Percentiles rank a stretch among this genome's conserved stretches.
phyloP scores from a whole-genome alignment of 768 basidiomycete species.

The Collybia sordida region DNA sequence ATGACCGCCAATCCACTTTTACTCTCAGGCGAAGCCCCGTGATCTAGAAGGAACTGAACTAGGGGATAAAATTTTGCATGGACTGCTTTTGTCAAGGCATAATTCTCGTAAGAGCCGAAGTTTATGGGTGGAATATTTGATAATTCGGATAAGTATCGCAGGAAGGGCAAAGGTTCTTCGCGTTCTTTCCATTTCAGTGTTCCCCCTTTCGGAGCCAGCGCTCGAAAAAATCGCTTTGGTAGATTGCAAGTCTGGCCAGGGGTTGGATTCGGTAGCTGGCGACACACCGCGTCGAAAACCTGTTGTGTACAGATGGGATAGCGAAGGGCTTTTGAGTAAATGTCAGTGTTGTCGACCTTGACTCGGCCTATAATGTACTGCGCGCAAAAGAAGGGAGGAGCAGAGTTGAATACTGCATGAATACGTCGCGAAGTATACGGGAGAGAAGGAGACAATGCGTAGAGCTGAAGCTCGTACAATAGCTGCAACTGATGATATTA shows the following conservation, averaged over 20 bases:
- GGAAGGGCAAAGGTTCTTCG: slow-evolving; percentile 63
- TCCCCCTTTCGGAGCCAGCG: slow-evolving; percentile 32
- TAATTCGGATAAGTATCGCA: slow-evolving; percentile 52
- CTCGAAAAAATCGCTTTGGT: slow-evolving; percentile 68
- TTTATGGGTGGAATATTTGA: slow-evolving; percentile 43
- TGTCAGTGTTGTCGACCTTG: slow-evolving; percentile 18
- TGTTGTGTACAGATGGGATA: slow-evolving; percentile 60
- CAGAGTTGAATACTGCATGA: slow-evolving; percentile 48
- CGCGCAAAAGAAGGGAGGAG: slow-evolving; percentile 61
- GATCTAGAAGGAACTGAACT: slow-evolving; percentile 64
- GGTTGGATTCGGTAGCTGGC: slow-evolving; percentile 30
- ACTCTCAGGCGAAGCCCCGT: slow-evolving; percentile 67
- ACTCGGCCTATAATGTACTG: slow-evolving; percentile 55
- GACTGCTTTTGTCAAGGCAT: slow-evolving; percentile 80
- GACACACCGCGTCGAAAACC: slow-evolving; percentile 45
- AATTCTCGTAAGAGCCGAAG: slow-evolving; percentile 73
- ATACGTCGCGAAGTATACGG: slow-evolving; percentile 59
- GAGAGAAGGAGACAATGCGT: slow-evolving; percentile 61
- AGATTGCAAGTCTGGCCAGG: slow-evolving; percentile 40
- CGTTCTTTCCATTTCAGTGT: slow-evolving; percentile 38
- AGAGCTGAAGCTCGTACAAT: slow-evolving; percentile 74
- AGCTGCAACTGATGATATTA: slow-evolving; percentile 46
- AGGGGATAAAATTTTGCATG: slow-evolving; percentile 62
- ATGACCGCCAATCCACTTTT: slow-evolving; percentile 67
- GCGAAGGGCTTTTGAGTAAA: slow-evolving; percentile 52